These are phyloP conservation scores for Basipetospora chlamydospora DNA, from an alignment of 2,329 filamentous ascomycete species.

Conservation along the genomic window DNA sequence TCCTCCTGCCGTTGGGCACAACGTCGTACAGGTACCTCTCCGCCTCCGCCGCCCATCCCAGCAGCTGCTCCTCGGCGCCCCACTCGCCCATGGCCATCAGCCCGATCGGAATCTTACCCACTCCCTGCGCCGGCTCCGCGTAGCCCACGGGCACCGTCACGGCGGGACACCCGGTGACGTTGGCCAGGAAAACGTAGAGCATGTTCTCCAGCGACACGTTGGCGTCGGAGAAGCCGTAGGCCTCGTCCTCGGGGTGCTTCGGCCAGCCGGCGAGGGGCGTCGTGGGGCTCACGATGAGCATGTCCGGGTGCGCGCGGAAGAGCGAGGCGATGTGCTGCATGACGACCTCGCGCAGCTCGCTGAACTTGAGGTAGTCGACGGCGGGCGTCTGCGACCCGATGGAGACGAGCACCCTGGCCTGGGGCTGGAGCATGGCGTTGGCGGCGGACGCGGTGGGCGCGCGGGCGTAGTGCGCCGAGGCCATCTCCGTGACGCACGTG, in stretches of 20 bases:
- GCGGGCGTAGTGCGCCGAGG: conserved; percentile 28
- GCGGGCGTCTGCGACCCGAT: conserved; percentile 50
- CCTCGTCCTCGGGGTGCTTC: conserved; percentile 39
- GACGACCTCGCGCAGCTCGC: conserved; percentile 57
- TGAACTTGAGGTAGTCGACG: conserved; percentile 56
- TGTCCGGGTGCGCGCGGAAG: conserved; percentile 54
- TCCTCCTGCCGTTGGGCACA: conserved; percentile 31
- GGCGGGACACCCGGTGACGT: conserved; percentile 65
- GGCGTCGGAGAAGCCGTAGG: conserved; percentile 61
- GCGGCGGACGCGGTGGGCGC: conserved; percentile 30
- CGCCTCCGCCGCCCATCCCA: conserved; percentile 43
- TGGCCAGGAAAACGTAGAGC: conserved; percentile 76
- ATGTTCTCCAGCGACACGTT: conserved; percentile 64
- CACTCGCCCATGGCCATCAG: conserved; percentile 52
- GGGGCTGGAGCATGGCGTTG: conserved; percentile 42
- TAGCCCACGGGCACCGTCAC: conserved; percentile 66
- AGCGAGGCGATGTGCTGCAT: conserved; percentile 67
- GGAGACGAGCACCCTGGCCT: conserved; percentile 56
- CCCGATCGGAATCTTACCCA: conserved; percentile 45
- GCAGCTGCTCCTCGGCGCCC: conserved; percentile 48
- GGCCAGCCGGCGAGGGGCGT: conserved; percentile 64
- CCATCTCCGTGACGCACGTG: conserved; percentile 61
- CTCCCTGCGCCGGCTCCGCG: conserved; percentile 36
- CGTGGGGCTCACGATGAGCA: conserved; percentile 69
- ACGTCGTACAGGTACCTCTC: conserved; percentile 39